Conservation (phyloP, 192 early-diverging fungal species). For the Funneliformis mosseae region DNA sequence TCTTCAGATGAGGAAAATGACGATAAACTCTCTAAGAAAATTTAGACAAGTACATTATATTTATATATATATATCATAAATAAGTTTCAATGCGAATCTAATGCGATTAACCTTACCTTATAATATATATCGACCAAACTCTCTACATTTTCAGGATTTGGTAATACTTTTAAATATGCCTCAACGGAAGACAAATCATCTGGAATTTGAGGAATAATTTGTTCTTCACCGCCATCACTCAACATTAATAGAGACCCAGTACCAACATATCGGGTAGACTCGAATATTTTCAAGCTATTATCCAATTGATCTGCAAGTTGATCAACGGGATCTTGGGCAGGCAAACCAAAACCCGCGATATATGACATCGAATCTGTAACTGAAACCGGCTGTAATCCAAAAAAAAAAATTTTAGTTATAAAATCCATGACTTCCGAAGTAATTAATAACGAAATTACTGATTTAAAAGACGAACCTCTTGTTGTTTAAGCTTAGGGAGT, state of each 20-base stretch:
- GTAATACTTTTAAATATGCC: slow-evolving; percentile 16
- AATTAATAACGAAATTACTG: not conserved
- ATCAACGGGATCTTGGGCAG: slow-evolving; percentile 15
- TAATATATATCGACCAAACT: slow-evolving; percentile 27
- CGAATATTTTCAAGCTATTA: slow-evolving; percentile 22
- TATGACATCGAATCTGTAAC: not conserved
- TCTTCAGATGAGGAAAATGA: slow-evolving; percentile 28
- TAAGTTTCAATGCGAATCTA: not conserved
- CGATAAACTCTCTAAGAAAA: slow-evolving; percentile 14
- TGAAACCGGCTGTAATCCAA: not conserved
- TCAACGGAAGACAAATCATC: slow-evolving; percentile 26
- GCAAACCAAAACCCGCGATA: not conserved
- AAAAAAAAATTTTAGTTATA: not conserved
- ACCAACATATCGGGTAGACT: slow-evolving; percentile 29
- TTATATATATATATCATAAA: not conserved
- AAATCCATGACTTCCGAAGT: not conserved
- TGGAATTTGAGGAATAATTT: slow-evolving; percentile 17
- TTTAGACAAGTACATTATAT: too few species aligned
- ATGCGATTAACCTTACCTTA: slow-evolving; percentile 12
- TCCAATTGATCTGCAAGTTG: slow-evolving; percentile 24
- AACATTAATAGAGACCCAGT: slow-evolving; percentile 16
- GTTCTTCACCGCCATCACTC: slow-evolving; percentile 25
- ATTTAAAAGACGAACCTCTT: not conserved
- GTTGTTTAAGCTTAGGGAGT: not conserved
- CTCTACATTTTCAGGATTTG: slow-evolving; percentile 3